phyloP scores from a whole-genome alignment of 2,329 filamentous ascomycete species.

The Cercospora sp. region DNA sequence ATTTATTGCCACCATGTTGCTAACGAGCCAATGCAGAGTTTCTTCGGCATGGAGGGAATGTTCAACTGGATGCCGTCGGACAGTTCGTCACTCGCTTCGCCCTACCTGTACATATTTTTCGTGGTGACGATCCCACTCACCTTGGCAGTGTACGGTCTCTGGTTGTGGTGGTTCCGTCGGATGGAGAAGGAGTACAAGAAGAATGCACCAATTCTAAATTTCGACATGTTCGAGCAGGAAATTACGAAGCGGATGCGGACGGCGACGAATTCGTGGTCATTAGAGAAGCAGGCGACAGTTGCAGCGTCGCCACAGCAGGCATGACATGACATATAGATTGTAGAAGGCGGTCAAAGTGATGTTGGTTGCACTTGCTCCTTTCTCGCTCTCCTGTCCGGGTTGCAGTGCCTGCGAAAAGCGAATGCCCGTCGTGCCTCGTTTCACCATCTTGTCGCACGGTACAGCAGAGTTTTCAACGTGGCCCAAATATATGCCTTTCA shows the following conservation, averaged over 20 bases:
- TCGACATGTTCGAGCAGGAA: slow-evolving; percentile 35
- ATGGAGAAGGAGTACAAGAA: slow-evolving; percentile 33
- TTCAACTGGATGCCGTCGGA: slow-evolving; percentile 30
- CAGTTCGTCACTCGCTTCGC: slow-evolving; percentile 33
- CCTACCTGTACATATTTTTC: slow-evolving; percentile 38
- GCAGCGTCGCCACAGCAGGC: slow-evolving; percentile 12
- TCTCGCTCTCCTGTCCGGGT: background rate
- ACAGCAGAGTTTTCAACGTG: slow-evolving; percentile 4
- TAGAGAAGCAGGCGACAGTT: slow-evolving; percentile 23
- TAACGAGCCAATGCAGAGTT: slow-evolving; percentile 26
- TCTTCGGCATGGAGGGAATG: slow-evolving; percentile 39
- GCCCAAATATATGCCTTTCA: background rate
- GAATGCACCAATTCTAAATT: slow-evolving; percentile 30
- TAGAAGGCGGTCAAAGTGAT: background rate
- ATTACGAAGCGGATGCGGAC: slow-evolving; percentile 35
- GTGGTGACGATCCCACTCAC: slow-evolving; percentile 38
- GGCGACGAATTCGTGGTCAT: slow-evolving; percentile 28
- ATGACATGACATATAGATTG: slow-evolving; percentile 1
- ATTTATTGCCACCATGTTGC: background rate
- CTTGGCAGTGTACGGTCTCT: slow-evolving; percentile 32
- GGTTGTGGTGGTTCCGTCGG: slow-evolving; percentile 35
- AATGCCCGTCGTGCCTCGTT: background rate
- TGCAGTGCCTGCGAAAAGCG: background rate
- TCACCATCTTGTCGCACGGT: slow-evolving; percentile 1
- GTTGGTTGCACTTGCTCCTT: background rate